These are phyloP conservation scores for Aspergillus conjunctus DNA, from an alignment of 495 filamentous ascomycete species.

Conservation along the genomic window DNA sequence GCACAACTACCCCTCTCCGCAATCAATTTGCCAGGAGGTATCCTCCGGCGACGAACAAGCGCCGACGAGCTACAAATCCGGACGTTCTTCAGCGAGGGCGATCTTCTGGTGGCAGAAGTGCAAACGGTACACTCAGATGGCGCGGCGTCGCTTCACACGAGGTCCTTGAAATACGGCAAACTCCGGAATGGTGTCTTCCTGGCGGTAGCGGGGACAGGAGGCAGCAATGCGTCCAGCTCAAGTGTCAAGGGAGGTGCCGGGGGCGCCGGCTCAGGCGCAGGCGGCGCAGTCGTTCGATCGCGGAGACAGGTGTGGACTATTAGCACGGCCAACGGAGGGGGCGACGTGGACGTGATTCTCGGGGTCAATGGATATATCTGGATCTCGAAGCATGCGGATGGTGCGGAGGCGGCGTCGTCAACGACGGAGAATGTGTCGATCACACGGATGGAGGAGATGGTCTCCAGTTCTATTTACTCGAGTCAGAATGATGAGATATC, in stretches of 20 bases:
- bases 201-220: conserved; percentile 75
- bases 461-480: conserved; percentile 75
- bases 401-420: conserved; percentile 53
- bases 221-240: conserved; percentile 55
- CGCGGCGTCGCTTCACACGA: conserved; percentile 81
- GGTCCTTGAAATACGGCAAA: conserved; percentile 90
- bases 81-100: conserved; percentile 88
- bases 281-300: conserved; percentile 64
- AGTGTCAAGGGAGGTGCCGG: conserved; percentile 37
- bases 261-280: conserved; percentile 27
- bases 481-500: conserved; percentile 86
- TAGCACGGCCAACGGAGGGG: conserved; percentile 65
- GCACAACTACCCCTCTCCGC: conserved; percentile 79
- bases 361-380: conserved; percentile 97
- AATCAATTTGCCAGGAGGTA: conserved; percentile 94
- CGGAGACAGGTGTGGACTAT: conserved; percentile 87
- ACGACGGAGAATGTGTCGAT: conserved; percentile 59
- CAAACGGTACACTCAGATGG: conserved; percentile 82
- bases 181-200: conserved; percentile 89
- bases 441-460: conserved; percentile 81
- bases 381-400: conserved; percentile 75
- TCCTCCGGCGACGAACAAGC: conserved; percentile 84
- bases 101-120: conserved; percentile 87
- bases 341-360: conserved; percentile 80
- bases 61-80: conserved; percentile 96